A percentile compares a stretch with the other conserved stretches of the same genome.
Evolutionary conservation across 164 flowering plant species (phyloP).

Genomic region (Vitis rotundifolia): DNA sequence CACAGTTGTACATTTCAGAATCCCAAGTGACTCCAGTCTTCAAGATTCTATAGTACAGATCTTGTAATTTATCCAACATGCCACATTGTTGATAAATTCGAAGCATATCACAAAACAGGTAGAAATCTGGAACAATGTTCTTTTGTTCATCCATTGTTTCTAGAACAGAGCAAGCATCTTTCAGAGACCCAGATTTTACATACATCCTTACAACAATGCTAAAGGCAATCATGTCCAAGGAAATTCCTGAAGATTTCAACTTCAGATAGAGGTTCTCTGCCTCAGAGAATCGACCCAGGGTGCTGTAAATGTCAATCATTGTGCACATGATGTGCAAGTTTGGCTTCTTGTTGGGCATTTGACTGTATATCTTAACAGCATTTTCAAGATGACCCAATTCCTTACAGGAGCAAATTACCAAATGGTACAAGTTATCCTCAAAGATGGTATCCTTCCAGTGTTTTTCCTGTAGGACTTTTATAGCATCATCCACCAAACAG

Average conservation of each 20-base stretch:
- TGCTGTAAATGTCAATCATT: slow-evolving; percentile 82
- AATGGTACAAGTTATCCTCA: slow-evolving; percentile 87
- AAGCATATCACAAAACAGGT: slow-evolving; percentile 78
- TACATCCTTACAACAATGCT: slow-evolving; percentile 82
- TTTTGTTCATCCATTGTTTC: slow-evolving; percentile 63
- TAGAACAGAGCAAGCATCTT: slow-evolving; percentile 72
- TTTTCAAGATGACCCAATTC: slow-evolving; percentile 59
- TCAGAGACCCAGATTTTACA: slow-evolving; percentile 60
- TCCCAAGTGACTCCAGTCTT: slow-evolving; percentile 73
- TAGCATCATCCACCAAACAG: slow-evolving; percentile 65
- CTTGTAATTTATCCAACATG: slow-evolving; percentile 56
- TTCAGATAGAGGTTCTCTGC: slow-evolving; percentile 64
- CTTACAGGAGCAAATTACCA: slow-evolving; percentile 87
- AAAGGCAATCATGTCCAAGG: slow-evolving; percentile 74
- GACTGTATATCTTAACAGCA: slow-evolving; percentile 61
- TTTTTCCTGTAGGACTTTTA: slow-evolving; percentile 58
- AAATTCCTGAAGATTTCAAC: slow-evolving; percentile 51
- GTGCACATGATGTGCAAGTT: slow-evolving; percentile 83
- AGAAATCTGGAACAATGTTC: slow-evolving; percentile 66
- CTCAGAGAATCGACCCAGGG: slow-evolving; percentile 49
- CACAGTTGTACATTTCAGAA: slow-evolving; percentile 84
- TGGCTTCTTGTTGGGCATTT: slow-evolving; percentile 53
- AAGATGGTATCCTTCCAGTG: slow-evolving; percentile 71
- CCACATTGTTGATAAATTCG: slow-evolving; percentile 76
- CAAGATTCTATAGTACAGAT: slow-evolving; percentile 59